These are phyloP conservation scores for Hymenotorrendiella dingleyae DNA, from an alignment of 2,329 filamentous ascomycete species.

Conservation along the genomic window DNA sequence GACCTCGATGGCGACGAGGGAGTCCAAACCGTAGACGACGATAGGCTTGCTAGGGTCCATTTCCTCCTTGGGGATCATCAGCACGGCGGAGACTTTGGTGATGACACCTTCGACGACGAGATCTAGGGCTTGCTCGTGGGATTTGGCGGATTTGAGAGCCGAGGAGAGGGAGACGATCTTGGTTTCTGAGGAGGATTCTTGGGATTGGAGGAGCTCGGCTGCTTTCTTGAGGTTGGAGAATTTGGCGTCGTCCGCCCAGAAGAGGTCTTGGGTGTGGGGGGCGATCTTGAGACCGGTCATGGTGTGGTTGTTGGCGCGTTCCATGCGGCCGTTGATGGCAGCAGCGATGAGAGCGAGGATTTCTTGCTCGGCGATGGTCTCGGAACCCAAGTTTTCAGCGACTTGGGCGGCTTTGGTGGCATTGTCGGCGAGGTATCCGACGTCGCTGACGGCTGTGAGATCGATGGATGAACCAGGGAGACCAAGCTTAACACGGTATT, in stretches of 20 bases:
- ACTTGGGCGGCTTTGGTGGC: constrained; percentile 7
- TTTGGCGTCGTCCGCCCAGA: constrained; percentile 27
- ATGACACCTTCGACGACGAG: constrained; percentile 36
- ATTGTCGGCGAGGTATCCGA: constrained; percentile 30
- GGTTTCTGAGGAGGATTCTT: not conserved
- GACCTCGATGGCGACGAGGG: constrained; percentile 22
- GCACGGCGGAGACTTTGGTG: constrained; percentile 40
- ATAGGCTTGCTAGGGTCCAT: constrained; percentile 36
- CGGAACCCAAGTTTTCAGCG: constrained; percentile 12
- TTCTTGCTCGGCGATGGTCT: constrained; percentile 16
- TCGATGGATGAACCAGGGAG: constrained; percentile 20
- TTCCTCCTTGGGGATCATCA: constrained; percentile 43
- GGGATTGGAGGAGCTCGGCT: constrained; percentile 3
- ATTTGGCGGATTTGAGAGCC: constrained; percentile 7
- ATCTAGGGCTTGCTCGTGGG: constrained; percentile 17
- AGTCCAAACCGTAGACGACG: constrained; percentile 29
- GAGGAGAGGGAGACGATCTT: constrained; percentile 10
- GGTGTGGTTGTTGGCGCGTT: constrained; percentile 16
- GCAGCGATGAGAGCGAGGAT: constrained; percentile 24
- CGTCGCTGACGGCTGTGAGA: constrained; percentile 17
- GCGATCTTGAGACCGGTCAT: constrained; percentile 18
- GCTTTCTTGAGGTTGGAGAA: constrained; percentile 13
- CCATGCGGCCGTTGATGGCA: constrained; percentile 22
- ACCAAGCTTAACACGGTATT: constrained; percentile 16
- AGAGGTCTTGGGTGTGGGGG: constrained; percentile 12